These are phyloP conservation scores for Chrysoporthe cubensis DNA, from an alignment of 2,329 filamentous ascomycete species.

Conservation along the genomic window DNA sequence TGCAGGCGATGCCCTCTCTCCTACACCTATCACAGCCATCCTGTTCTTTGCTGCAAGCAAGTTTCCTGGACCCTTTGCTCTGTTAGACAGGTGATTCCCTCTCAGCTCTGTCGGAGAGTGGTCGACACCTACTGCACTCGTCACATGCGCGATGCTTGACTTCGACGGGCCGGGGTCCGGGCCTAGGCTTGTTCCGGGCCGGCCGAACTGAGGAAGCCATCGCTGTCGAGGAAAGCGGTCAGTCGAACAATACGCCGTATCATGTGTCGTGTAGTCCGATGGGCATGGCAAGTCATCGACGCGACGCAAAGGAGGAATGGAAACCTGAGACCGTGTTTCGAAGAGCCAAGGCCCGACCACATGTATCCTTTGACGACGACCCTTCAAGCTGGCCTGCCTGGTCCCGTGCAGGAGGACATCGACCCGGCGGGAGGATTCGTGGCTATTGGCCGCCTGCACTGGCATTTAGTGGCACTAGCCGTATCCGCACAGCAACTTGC, in stretches of 20 bases:
- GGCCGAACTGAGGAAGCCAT: constrained; percentile 9
- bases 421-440: background rate
- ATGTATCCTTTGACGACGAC: background rate
- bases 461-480: background rate
- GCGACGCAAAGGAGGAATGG: background rate
- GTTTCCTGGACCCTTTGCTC: constrained; percentile 60
- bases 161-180: background rate
- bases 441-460: background rate
- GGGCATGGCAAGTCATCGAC: background rate
- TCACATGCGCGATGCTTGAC: constrained; percentile 66
- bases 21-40: constrained; percentile 63
- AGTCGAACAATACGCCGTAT: background rate
- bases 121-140: constrained; percentile 63
- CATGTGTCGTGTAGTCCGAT: background rate
- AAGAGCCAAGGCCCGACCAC: background rate
- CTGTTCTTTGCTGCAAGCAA: constrained; percentile 66
- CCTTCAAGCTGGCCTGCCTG: background rate
- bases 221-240: background rate
- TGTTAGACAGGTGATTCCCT: background rate
- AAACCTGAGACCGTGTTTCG: background rate
- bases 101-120: background rate
- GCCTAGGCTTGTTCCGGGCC: background rate
- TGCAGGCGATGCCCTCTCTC: constrained; percentile 59
- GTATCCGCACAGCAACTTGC: background rate
- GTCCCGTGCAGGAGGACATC: background rate